Base-by-base conservation (phyloP, 1,139 yeast species). In the Kurtzmaniella quercitrusa region DNA sequence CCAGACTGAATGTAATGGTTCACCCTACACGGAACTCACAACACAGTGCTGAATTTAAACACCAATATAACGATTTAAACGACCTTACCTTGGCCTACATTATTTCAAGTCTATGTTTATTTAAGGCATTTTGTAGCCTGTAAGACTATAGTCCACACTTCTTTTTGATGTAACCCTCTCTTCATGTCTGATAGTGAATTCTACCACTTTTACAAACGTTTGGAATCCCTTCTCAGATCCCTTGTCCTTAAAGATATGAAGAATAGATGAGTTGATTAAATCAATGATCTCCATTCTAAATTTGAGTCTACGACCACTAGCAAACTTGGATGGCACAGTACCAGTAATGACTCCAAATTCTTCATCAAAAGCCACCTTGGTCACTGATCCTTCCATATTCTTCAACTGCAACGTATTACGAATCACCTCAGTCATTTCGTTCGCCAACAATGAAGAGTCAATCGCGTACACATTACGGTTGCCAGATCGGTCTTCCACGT, bases 201-300 rank as follows among this genome's bases (percentile, higher is more conserved):
- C 51, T 19, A 72, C 75, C 51, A 82, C 84, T 25, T 66, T 66
- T 15, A 73, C 70, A 51, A 85, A 67, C 55, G 77, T 80, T 40
- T 63, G 69, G 59, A 84, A 81, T 16, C 85, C 79, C 59, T 77
- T 81, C n/a, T 72, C 67, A n/a, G 85, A 79, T n/a, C 93, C 93
- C 51, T 77, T 79, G 36, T 74, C 65, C 59, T 79, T 81, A 39
- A 70, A 71, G 49, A 84, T 71, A 46, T 74, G 75, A 43, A 83
- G 65, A 34, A 75, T 72, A 39, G 86, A 77, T 10, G 70, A 51
- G 42, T 62, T 61, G 37, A 64, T 63, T 48, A 68, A 59, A 45
- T 66, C 73, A 40, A 72, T 62, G 18, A 76, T 66, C 45, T 64
- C 73, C 38, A 78, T 73, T 51, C 66, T 68, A 53, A 78, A 78